Conservation (phyloP, 805 yeast genomes). For the Metschnikowia aberdeeniae region DNA sequence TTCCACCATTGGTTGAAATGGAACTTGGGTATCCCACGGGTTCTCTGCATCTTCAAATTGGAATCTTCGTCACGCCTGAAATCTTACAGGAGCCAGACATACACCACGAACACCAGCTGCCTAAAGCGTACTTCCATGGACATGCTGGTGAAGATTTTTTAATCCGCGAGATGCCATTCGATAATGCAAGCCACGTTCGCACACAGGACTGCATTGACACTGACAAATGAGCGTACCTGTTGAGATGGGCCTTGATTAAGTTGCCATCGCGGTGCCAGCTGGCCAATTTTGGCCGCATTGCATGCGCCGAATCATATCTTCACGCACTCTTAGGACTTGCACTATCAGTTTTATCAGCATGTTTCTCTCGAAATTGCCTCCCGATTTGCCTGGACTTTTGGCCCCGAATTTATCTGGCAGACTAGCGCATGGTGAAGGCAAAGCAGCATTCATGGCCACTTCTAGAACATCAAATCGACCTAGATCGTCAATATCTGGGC, state of each 20-base stretch:
- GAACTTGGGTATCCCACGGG: neutral
- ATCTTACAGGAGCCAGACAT: neutral
- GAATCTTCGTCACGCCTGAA: too few species aligned
- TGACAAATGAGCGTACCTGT: slow-evolving; percentile 1
- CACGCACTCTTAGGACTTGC: neutral
- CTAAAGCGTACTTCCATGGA: neutral
- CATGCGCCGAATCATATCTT: neutral
- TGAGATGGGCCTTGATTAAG: slow-evolving; percentile 3
- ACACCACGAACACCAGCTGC: too few species aligned
- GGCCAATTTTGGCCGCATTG: neutral
- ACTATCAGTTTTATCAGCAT: too few species aligned
- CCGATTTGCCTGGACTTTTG: too few species aligned
- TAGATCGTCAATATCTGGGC: neutral
- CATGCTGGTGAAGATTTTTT: neutral
- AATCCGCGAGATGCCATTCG: slow-evolving; percentile 6
- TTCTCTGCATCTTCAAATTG: neutral
- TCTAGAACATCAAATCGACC: neutral
- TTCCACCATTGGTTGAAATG: slow-evolving; percentile 1
- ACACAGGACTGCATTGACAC: neutral
- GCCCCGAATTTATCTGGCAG: too few species aligned
- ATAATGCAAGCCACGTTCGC: neutral
- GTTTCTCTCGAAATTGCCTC: too few species aligned
- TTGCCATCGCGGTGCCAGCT: neutral
- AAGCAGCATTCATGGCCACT: too few species aligned
- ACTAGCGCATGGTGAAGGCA: too few species aligned